Evolutionary conservation across 306 rosid species (phyloP).

Genomic region (Ormosia semicastrata): DNA sequence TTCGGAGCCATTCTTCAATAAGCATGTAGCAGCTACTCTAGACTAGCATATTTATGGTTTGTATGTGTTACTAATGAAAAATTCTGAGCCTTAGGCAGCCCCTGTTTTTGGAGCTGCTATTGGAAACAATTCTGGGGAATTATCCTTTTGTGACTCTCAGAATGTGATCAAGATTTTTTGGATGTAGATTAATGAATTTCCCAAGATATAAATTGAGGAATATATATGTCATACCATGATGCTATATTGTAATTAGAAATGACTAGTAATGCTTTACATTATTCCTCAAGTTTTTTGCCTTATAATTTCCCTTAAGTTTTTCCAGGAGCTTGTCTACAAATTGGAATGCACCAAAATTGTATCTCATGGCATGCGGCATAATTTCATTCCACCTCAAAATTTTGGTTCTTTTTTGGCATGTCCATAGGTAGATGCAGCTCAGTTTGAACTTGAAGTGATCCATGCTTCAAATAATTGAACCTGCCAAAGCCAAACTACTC

Average conservation of each 20-base stretch:
- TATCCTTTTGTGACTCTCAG: not conserved
- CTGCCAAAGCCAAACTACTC: not conserved
- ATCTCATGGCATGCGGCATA: not conserved
- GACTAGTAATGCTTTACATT: not conserved
- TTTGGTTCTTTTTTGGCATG: not conserved
- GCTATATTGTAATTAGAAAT: not conserved
- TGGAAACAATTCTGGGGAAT: not conserved
- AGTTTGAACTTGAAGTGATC: not conserved
- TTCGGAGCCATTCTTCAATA: not conserved
- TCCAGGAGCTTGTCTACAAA: not conserved
- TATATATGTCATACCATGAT: not conserved
- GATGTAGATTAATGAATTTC: not conserved
- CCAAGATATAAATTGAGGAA: not conserved
- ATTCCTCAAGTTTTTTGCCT: not conserved
- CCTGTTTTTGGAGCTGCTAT: not conserved
- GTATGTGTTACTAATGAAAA: conserved; percentile 14
- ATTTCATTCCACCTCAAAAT: not conserved
- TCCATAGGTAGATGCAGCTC: not conserved
- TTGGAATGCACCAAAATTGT: not conserved
- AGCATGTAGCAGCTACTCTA: not conserved
- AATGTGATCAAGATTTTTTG: not conserved
- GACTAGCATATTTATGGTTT: conserved; percentile 16
- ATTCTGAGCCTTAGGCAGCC: not conserved
- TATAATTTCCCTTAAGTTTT: not conserved
- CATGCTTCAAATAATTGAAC: not conserved